These are phyloP conservation scores for Trichosporon inkin DNA, from an alignment of 1,284 basidiomycete species.

Conservation along the genomic window DNA sequence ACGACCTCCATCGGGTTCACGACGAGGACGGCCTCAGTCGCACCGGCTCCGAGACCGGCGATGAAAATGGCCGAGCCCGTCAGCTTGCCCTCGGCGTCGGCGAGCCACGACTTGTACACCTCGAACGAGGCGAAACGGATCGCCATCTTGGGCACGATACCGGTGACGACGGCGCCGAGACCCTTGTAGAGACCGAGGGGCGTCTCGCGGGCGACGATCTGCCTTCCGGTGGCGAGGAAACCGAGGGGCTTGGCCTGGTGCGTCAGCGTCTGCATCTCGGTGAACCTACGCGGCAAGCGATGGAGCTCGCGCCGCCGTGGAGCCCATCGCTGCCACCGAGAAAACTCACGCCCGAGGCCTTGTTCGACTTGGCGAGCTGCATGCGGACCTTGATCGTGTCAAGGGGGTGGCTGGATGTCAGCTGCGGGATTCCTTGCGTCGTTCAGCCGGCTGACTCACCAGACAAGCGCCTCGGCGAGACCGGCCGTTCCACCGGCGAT, in stretches of 20 bases:
- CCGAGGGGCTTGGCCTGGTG: conserved; percentile 81
- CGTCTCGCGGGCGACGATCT: conserved; percentile 88
- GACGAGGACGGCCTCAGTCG: conserved; percentile 87
- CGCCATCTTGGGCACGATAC: conserved; percentile 99
- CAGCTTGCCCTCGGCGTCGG: conserved; percentile 46
- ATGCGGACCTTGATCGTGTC: conserved; percentile 99
- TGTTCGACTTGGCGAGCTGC: conserved; percentile 83
- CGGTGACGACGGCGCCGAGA: conserved; percentile 92
- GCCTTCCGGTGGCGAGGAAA: conserved; percentile 84
- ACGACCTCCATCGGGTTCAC: conserved; percentile 99
- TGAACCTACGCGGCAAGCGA: neutral
- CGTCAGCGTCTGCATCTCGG: conserved; percentile 6
- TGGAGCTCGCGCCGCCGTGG: neutral
- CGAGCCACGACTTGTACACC: conserved; percentile 79
- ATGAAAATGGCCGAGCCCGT: conserved; percentile 51
- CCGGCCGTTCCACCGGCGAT: conserved; percentile 88
- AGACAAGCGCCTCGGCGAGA: conserved; percentile 74
- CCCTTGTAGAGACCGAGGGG: conserved; percentile 97
- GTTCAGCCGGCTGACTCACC: conserved; percentile 42
- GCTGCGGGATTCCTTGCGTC: neutral
- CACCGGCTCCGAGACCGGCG: conserved; percentile 91
- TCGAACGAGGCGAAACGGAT: conserved; percentile 98
- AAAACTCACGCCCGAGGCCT: conserved; percentile 66
- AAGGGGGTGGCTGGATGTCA: conserved; percentile 56
- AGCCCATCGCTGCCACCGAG: neutral